Evolutionary conservation across 495 filamentous ascomycete genomes (phyloP), one percentile per base, ranked within the genome.

Genomic region (Mytilinidion resinicola): DNA sequence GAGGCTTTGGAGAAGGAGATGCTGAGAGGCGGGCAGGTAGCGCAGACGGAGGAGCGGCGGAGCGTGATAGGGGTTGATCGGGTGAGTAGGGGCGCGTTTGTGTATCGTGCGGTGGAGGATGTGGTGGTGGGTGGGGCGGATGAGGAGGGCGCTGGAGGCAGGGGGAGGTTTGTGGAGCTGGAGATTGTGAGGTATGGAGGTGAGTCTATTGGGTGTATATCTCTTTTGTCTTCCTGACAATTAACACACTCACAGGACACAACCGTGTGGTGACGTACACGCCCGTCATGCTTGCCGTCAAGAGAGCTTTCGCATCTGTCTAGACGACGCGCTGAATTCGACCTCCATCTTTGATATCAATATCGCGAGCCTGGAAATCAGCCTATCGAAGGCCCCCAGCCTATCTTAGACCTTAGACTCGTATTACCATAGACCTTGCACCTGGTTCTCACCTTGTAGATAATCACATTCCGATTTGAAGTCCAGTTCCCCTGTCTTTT

Each of bases 181-280:
- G 81, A 85, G 63, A 61, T 85, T 57, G 66, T 84, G 15, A 71
- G 77, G 51, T 75, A 79, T 56, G 82, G 84, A 51, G 80, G 82
- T 84, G 61, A 72, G 77, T 70, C 33, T 30, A n/a, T 9, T 1
- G 21, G 15, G 14, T 10, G 14, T 49, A 25, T 12, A 14, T 49
- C 21, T 14, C 19, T 3, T 17, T 17, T 34, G 8, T 43, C 4
- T 46, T 50, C 48, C 1, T 54, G 11, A 58, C n/a, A 12, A 43
- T 8, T 5, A 30, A 4, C 12, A 17, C 52, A 41, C 42, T 47
- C 10, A 15, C 55, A 85, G 82, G 78, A n/a, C 83, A 86, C 57
- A 85, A 83, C 61, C 62, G 76, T 12, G 63, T 85, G 30, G 69
- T 81, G 66, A 76, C 74, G 19, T 81, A 75, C 42, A 67, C 77